Percentiles rank a stretch among this genome's conserved stretches.
Conservation (phyloP, 768 basidiomycete species). For the Pleurotus tuoliensis region DNA sequence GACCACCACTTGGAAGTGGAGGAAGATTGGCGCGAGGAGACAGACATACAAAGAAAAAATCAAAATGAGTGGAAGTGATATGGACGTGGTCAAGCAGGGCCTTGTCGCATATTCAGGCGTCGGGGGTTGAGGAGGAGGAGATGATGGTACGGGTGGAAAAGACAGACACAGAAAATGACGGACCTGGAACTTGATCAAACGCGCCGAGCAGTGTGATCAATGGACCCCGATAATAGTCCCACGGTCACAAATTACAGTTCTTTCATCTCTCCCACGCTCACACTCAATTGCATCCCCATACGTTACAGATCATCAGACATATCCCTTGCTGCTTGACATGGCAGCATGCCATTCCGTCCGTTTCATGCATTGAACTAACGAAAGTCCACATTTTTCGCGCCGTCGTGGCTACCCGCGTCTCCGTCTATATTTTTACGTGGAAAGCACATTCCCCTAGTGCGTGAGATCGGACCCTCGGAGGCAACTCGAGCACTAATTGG, state of each 20-base stretch:
- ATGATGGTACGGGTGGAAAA: background rate
- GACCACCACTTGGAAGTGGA: conserved; percentile 43
- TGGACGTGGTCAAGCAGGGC: conserved; percentile 7
- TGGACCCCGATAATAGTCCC: background rate
- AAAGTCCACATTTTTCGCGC: background rate
- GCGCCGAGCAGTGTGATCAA: conserved; percentile 5
- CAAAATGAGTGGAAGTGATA: conserved; percentile 15
- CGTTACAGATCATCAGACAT: too few relatives aligned
- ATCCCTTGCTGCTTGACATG: too few relatives aligned
- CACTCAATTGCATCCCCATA: too few relatives aligned
- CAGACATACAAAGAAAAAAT: conserved; percentile 13
- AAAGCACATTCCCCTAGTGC: background rate
- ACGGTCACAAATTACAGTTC: background rate
- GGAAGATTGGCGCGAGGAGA: conserved; percentile 26
- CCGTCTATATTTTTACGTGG: too few relatives aligned
- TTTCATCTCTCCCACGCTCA: background rate
- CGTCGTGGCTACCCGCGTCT: background rate
- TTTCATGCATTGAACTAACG: too few relatives aligned
- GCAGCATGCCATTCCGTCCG: too few relatives aligned
- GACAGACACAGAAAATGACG: conserved; percentile 3
- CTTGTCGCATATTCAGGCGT: conserved; percentile 17
- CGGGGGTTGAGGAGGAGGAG: background rate
- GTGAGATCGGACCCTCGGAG: background rate
- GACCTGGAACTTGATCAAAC: conserved; percentile 5
- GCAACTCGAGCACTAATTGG: too few relatives aligned